phyloP scores from a whole-genome alignment of 139 green algal genomes.

The Auxenochlorella pyrenoidosa region DNA sequence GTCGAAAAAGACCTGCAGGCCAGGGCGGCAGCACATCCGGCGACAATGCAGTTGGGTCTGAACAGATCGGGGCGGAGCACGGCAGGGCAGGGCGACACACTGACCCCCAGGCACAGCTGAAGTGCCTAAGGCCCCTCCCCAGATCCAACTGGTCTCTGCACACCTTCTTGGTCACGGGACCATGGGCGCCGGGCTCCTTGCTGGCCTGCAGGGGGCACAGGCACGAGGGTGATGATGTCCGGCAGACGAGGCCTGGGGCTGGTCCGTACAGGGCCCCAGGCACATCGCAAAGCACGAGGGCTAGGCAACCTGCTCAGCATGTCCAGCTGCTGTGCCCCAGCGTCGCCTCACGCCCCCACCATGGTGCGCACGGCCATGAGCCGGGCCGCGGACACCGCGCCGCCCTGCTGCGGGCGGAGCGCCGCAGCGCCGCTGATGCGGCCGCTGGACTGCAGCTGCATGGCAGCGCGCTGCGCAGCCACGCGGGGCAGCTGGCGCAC shows the following conservation, averaged over 20 bases:
- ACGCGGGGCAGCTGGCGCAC: conserved; percentile 12
- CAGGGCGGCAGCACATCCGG: too few species aligned
- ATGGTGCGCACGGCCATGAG: conserved; percentile 23
- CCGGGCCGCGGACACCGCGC: neutral
- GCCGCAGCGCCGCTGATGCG: conserved; percentile 8
- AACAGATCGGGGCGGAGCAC: too few species aligned
- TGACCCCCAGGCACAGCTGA: too few species aligned
- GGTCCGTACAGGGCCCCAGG: too few species aligned
- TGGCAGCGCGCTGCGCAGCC: neutral
- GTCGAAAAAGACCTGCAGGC: conserved; percentile 30
- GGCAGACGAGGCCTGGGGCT: neutral
- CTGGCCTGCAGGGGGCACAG: too few species aligned
- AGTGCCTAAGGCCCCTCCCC: too few species aligned
- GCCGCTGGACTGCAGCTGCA: conserved; percentile 10
- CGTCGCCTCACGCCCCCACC: neutral
- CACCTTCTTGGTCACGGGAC: conserved; percentile 41
- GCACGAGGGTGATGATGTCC: neutral
- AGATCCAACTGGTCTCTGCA: too few species aligned
- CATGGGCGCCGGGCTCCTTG: neutral
- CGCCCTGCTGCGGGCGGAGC: conserved; percentile 10
- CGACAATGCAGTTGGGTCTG: neutral
- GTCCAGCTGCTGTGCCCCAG: too few species aligned
- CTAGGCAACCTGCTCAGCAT: too few species aligned
- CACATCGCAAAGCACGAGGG: too few species aligned
- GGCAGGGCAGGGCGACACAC: too few species aligned